Evolutionary conservation across 2,329 filamentous ascomycete species (phyloP).

Genomic region (Epichloe sylvatica): DNA sequence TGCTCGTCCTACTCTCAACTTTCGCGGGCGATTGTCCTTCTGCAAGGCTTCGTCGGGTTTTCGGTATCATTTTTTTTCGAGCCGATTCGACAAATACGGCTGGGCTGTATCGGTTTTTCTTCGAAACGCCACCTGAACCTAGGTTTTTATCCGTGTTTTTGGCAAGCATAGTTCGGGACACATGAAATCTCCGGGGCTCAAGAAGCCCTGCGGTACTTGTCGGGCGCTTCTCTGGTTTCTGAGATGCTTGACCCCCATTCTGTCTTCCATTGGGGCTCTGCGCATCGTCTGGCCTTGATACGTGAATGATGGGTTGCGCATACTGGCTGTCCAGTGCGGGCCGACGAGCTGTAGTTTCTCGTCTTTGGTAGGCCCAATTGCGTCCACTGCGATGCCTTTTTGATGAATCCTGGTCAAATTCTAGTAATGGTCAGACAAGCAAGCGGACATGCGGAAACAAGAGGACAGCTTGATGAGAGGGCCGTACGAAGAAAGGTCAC

Average conservation of each 20-base stretch:
- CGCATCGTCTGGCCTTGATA: conserved; percentile 27
- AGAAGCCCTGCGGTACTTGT: conserved; percentile 2
- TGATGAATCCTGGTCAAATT: conserved; percentile 35
- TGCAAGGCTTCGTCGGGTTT: conserved; percentile 9
- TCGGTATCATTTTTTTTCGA: conserved; percentile 20
- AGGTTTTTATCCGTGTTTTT: conserved; percentile 11
- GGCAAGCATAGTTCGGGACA: conserved; percentile 34
- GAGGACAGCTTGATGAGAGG: not conserved
- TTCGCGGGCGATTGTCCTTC: conserved; percentile 4
- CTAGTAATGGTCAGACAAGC: conserved; percentile 15
- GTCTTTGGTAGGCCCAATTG: conserved; percentile 43
- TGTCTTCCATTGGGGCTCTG: conserved; percentile 6
- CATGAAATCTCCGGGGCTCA: conserved; percentile 40
- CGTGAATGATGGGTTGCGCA: conserved; percentile 32
- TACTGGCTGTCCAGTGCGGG: conserved; percentile 1
- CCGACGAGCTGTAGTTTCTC: conserved; percentile 21
- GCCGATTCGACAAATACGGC: conserved; percentile 43
- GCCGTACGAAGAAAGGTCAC: conserved; percentile 42
- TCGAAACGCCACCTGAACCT: conserved; percentile 20
- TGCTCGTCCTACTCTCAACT: not conserved
- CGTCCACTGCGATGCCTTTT: conserved; percentile 39
- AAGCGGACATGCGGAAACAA: conserved; percentile 4
- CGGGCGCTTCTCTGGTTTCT: not conserved
- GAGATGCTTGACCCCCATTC: conserved; percentile 2
- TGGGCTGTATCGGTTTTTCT: conserved; percentile 27